Base-by-base conservation (phyloP, 31 red algal genomes). In the Asparagopsis taxiformis region DNA sequence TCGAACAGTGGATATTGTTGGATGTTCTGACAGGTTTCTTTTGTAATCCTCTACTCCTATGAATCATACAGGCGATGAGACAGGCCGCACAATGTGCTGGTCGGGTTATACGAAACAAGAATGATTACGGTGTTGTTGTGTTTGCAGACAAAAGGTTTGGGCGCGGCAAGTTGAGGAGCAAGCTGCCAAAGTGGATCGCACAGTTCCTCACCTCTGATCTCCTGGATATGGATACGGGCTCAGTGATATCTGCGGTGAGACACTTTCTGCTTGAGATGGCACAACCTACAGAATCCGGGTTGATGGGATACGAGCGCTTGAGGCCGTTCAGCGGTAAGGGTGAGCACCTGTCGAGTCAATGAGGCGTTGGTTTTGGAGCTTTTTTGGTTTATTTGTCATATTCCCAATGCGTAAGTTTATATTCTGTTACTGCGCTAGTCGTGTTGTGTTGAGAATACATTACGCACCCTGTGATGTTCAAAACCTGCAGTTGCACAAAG, bases 41-140 rank as follows among this genome's bases (percentile, higher is more conserved):
- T n/a, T n/a, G n/a, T n/a, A n/a, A n/a, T n/a, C n/a, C n/a, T n/a
- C 0, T 25, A 1, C 20, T 62, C 20, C 29, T n/a, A 16, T 30
- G 20, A 60, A 60, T 19, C 20, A 10, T 35, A 51, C 16, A 80
- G 75, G 75, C 94, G 21, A 87, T 97, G 74, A 81, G 94, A 37
- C 94, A 97, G 59, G 88, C 94, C 25, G 68, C 88, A 15, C 94
- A 97, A 68, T 97, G 94, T 51, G 56, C 91, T 2, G 94, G 94
- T 13, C 83, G 94, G 15, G 94, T 97, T 1, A 81, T 97, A 32
- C 82, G 94, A 31, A 82, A 73, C 44, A 97, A 97, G 81, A 77
- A 84, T 23, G 94, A 97, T 49, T 97, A 97, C 57, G 94, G 94
- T 9, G 62, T 92, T 19, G 91, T 92, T 59, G 73, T 97, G 5